Evolutionary conservation across 768 basidiomycete species (phyloP).

Genomic region (Termitomyces sp.): DNA sequence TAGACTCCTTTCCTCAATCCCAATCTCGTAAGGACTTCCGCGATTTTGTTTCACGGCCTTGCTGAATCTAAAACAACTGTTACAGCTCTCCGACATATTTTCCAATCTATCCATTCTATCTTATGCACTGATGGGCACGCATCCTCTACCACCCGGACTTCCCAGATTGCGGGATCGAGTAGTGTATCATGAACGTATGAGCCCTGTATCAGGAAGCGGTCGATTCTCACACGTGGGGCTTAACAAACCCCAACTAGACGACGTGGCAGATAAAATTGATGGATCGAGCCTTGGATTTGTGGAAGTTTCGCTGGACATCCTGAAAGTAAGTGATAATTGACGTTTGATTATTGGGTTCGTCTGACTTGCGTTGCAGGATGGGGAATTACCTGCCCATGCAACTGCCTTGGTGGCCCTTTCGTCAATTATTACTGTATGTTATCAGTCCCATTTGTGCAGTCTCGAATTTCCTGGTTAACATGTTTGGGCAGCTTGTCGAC

Average conservation of each 20-base stretch:
- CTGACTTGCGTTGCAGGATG: conserved; percentile 26
- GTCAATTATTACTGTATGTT: conserved; percentile 33
- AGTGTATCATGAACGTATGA: conserved; percentile 37
- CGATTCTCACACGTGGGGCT: conserved; percentile 1
- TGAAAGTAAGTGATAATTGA: conserved; percentile 26
- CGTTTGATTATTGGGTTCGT: neutral
- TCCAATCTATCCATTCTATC: conserved; percentile 37
- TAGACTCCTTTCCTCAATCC: conserved; percentile 46
- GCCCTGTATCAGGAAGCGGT: conserved; percentile 5
- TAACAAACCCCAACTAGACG: conserved; percentile 11
- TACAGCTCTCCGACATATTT: conserved; percentile 41
- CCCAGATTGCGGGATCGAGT: conserved; percentile 39
- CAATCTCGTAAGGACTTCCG: conserved; percentile 30
- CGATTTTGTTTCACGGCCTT: neutral
- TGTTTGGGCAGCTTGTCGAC: conserved; percentile 30
- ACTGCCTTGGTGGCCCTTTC: conserved; percentile 40
- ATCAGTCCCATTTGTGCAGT: neutral
- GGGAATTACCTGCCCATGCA: conserved; percentile 40
- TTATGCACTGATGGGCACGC: conserved; percentile 30
- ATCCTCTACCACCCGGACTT: conserved; percentile 34
- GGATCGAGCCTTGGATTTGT: conserved; percentile 39
- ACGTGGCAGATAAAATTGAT: conserved; percentile 31
- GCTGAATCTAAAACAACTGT: neutral
- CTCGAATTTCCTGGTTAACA: neutral
- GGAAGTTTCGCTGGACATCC: conserved; percentile 34